Evolutionary conservation across 2,329 filamentous ascomycete species (phyloP), one percentile per base, ranked within the genome.

Genomic region (Bipolaris cookei): DNA sequence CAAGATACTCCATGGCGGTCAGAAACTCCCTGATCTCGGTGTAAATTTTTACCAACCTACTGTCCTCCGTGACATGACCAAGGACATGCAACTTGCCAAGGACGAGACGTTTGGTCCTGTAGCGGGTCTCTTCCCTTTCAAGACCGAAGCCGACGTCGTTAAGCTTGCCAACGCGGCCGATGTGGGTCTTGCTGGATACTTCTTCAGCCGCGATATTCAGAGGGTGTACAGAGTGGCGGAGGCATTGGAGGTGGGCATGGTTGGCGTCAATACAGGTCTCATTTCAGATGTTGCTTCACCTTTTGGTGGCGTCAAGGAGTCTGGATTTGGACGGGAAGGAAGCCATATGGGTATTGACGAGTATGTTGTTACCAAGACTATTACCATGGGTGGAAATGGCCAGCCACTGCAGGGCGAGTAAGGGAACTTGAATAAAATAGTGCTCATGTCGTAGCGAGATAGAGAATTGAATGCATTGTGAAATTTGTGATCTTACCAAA

Each of bases 41-140:
- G 74, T 82, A 37, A 96, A 96, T 80, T 99, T 96, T 81, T 97
- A 90, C 80, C 86, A 92, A 70, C 92, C 91, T 2, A 98, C 95
- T 0, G 90, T 98, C 39, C 86, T 99, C 59, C 88, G 90, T 8
- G 90, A 90, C 61, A 94, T 97, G 88, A 96, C 83, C 10, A 81
- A 84, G 56, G 87, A 93, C 39, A 98, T 98, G 95, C 83, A 86
- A 58, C 84, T 98, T 65, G 88, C 91, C 4, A 81, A 81, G 1
- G 94, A 98, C 77, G 95, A 99, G 82, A 99, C 94, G 0, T 99
- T 99, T 74, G 95, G 95, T 0, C 95, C 95, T 2, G 90, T 98
- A 0, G 94, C 93, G 0, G 94, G 90, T 0, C 78, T 98, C 13
- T 97, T 97, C 81, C 84, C 88, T 46, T 99, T 98, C 73, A 85